Percentiles rank a stretch among this genome's conserved stretches.
These are phyloP conservation scores for Metschnikowia baotianmanensis DNA, from an alignment of 805 yeast species.

Conservation along the genomic window DNA sequence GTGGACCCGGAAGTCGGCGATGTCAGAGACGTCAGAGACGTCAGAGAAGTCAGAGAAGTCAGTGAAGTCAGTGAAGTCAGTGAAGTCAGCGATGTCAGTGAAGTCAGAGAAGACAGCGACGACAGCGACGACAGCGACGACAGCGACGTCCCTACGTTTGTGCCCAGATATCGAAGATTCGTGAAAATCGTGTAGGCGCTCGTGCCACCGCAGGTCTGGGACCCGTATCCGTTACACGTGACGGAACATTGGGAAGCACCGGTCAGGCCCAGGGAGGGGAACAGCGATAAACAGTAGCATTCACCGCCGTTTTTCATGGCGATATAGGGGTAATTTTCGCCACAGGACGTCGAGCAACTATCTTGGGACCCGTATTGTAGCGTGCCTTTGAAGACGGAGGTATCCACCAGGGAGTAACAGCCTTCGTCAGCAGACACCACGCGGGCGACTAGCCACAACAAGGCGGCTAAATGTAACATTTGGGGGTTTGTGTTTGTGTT, in stretches of 20 bases:
- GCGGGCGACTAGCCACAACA: conserved; percentile 1
- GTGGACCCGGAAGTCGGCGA: neutral
- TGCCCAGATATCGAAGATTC: conserved; percentile 16
- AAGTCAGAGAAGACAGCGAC: neutral
- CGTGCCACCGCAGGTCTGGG: conserved; percentile 38
- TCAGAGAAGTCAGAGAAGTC: conserved; percentile 2
- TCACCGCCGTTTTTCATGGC: conserved; percentile 36
- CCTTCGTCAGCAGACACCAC: conserved; percentile 20
- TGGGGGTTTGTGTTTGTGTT: neutral
- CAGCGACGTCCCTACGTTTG: conserved; percentile 7
- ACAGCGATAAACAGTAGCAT: conserved; percentile 37
- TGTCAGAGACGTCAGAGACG: neutral
- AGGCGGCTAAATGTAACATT: conserved; percentile 1
- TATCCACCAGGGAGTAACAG: conserved; percentile 31
- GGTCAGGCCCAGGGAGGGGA: conserved; percentile 23
- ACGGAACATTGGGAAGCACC: conserved; percentile 26
- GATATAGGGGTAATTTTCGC: conserved; percentile 32
- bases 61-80: neutral
- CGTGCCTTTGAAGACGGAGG: conserved; percentile 24
- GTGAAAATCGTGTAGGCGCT: conserved; percentile 29
- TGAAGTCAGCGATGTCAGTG: neutral
- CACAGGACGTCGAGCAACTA: conserved; percentile 31
- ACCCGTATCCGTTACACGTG: conserved; percentile 35
- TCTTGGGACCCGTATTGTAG: conserved; percentile 28
- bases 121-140: conserved; percentile 4